These are phyloP conservation scores for Rubus parviflorus DNA, from an alignment of 306 rosid species.

Conservation along the genomic window DNA sequence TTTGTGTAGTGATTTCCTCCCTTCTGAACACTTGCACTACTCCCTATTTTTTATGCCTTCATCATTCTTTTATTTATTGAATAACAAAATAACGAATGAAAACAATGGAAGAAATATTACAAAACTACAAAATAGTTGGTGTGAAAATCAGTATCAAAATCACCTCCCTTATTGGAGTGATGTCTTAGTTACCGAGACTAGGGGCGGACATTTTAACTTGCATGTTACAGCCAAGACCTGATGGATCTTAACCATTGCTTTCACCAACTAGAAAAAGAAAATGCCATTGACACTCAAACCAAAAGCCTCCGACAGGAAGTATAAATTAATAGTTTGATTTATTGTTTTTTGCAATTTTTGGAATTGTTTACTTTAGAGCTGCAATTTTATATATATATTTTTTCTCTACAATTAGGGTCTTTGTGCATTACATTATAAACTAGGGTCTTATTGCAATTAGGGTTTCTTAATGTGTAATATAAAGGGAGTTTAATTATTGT, in stretches of 20 bases:
- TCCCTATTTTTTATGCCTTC: not conserved
- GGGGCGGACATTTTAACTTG: not conserved
- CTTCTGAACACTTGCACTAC: not conserved
- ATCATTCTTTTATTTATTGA: not conserved
- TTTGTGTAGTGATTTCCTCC: not conserved
- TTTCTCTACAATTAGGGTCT: not conserved
- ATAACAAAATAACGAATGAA: not conserved
- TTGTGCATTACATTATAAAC: no score
- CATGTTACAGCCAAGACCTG: not conserved
- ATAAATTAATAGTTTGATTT: not conserved
- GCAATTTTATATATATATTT: not conserved
- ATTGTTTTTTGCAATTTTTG: not conserved
- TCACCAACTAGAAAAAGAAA: not conserved
- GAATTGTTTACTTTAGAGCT: not conserved
- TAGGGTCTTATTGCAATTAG: no score
- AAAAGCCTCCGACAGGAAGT: not conserved
- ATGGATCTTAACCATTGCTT: not conserved
- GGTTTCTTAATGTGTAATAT: not conserved
- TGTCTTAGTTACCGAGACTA: no score
- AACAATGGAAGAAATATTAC: not conserved
- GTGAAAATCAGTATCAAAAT: not conserved
- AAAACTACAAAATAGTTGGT: not conserved
- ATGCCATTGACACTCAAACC: not conserved
- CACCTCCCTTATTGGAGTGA: not conserved
- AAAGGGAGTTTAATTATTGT: not conserved